phyloP scores from a whole-genome alignment of 2,329 filamentous ascomycete species.

The Alternaria sp. region DNA sequence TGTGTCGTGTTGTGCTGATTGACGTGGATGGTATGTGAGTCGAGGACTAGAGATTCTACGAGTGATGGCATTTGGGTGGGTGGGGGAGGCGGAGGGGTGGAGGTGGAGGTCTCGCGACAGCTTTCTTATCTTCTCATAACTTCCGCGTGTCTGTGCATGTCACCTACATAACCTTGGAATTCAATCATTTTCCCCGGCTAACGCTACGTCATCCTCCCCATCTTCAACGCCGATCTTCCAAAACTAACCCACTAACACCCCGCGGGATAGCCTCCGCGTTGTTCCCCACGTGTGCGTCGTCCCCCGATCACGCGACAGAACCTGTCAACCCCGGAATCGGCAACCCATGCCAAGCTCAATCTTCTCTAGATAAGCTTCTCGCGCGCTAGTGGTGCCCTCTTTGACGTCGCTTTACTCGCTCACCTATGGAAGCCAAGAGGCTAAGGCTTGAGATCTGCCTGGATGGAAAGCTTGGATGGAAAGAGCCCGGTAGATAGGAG shows the following conservation, averaged over 20 bases:
- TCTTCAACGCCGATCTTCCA: not conserved
- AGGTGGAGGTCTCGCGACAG: too few species aligned
- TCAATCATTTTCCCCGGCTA: too few species aligned
- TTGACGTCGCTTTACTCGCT: not conserved
- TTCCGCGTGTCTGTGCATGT: too few species aligned
- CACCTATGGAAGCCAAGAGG: not conserved
- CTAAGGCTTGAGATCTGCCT: not conserved
- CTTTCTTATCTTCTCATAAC: too few species aligned
- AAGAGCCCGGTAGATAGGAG: not conserved
- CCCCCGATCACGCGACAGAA: not conserved
- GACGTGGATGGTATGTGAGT: not conserved
- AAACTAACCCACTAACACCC: not conserved
- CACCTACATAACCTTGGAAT: too few species aligned
- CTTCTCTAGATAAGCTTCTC: constrained; percentile 8
- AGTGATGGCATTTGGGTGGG: too few species aligned
- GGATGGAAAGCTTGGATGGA: not conserved
- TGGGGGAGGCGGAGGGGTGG: too few species aligned
- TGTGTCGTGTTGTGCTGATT: not conserved
- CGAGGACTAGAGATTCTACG: too few species aligned
- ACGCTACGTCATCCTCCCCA: not conserved
- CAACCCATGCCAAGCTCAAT: constrained; percentile 1
- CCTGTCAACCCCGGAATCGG: not conserved
- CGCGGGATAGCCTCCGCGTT: not conserved
- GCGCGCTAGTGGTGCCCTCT: constrained; percentile 6
- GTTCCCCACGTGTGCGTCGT: not conserved